These are phyloP conservation scores for Lipomyces oligophaga DNA, from an alignment of 805 yeast genomes.

Conservation along the genomic window DNA sequence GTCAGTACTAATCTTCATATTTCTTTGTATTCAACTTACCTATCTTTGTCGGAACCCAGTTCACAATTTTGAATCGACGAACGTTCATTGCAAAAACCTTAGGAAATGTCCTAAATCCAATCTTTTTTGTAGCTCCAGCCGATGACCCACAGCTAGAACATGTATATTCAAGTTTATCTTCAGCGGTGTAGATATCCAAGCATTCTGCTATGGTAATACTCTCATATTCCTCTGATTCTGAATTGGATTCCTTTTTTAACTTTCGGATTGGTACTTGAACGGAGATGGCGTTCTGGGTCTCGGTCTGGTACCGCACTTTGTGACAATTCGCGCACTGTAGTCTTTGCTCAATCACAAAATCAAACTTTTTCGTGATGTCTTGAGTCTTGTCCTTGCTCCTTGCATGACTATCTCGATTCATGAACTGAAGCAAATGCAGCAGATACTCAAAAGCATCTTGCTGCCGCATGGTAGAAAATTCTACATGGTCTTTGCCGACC, in stretches of 20 bases:
- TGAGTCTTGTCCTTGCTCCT: conserved; percentile 6
- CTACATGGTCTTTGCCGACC: conserved; percentile 73
- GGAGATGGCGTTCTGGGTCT: conserved; percentile 60
- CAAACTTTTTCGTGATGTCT: conserved; percentile 55
- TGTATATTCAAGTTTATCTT: conserved; percentile 58
- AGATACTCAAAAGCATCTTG: conserved; percentile 95
- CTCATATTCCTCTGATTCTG: conserved; percentile 48
- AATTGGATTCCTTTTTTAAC: conserved; percentile 37
- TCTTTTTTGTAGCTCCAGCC: conserved; percentile 41
- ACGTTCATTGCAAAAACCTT: conserved; percentile 66
- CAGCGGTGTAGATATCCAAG: conserved; percentile 44
- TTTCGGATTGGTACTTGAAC: conserved; percentile 48
- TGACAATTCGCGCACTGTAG: conserved; percentile 56
- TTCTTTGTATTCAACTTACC: conserved; percentile 3
- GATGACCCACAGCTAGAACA: conserved; percentile 54
- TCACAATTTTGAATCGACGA: conserved; percentile 74
- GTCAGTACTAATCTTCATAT: background rate
- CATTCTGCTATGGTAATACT: conserved; percentile 49
- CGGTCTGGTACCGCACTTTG: conserved; percentile 54
- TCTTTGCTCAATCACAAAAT: conserved; percentile 62
- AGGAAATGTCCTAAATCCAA: conserved; percentile 63
- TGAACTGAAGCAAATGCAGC: conserved; percentile 57
- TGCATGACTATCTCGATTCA: conserved; percentile 35
- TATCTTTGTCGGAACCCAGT: conserved; percentile 86
- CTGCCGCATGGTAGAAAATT: conserved; percentile 81